These are phyloP conservation scores for Clonostachys byssicola DNA, from an alignment of 2,329 filamentous ascomycete species.

Conservation along the genomic window DNA sequence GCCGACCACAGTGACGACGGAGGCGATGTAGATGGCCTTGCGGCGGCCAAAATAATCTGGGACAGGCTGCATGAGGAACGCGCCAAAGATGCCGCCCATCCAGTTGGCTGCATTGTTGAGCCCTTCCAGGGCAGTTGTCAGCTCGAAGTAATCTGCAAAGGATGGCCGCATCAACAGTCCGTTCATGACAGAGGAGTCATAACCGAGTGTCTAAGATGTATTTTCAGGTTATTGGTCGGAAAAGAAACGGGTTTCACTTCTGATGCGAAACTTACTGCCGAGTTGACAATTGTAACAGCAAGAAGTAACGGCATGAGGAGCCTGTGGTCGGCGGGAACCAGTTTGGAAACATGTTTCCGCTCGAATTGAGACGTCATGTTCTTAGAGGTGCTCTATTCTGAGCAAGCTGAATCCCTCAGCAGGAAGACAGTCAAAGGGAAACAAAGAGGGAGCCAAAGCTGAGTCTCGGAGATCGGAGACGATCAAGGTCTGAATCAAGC, in stretches of 20 bases:
- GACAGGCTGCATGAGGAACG: conserved; percentile 32
- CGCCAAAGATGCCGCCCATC: conserved; percentile 43
- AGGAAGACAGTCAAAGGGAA: too few species aligned
- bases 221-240: background rate
- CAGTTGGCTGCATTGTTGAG: conserved; percentile 53
- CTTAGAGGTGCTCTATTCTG: too few species aligned
- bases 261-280: background rate
- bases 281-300: background rate
- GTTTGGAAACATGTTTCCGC: too few species aligned
- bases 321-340: too few species aligned
- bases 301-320: background rate
- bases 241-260: too few species aligned
- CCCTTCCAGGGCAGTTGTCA: conserved; percentile 45
- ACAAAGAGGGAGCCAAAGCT: too few species aligned
- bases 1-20: conserved; percentile 34
- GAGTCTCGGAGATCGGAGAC: too few species aligned
- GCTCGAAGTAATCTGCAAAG: conserved; percentile 50
- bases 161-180: conserved; percentile 29
- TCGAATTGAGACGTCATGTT: too few species aligned
- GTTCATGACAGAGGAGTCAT: conserved; percentile 19
- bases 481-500: too few species aligned
- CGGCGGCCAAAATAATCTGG: conserved; percentile 20
- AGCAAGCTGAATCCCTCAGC: too few species aligned
- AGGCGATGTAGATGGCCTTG: conserved; percentile 15
- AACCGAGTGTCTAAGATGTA: conserved; percentile 14